Conservation (phyloP, 371 early-diverging fungal genomes). For the Neoconidiobolus thromboides region DNA sequence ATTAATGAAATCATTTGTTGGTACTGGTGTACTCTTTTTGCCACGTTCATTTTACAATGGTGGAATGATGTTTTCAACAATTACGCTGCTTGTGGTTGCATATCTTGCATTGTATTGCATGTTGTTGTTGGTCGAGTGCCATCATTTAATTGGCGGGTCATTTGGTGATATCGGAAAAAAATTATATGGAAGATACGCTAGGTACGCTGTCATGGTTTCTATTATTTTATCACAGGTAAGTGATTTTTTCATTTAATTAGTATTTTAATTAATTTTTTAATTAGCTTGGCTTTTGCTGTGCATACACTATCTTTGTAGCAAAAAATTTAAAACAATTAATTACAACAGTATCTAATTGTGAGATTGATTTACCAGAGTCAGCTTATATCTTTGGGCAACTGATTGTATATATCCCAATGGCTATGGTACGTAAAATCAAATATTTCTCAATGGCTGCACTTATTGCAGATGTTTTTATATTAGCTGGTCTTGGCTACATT, state of each 20-base stretch:
- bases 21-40: conserved; percentile 73
- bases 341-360: conserved; percentile 35
- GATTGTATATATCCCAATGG: conserved; percentile 54
- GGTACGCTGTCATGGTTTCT: conserved; percentile 46
- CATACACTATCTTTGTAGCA: conserved; percentile 74
- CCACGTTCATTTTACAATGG: conserved; percentile 51
- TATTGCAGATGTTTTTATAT: conserved; percentile 68
- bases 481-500: conserved; percentile 54
- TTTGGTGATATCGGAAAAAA: conserved; percentile 54
- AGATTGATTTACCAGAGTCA: conserved; percentile 19
- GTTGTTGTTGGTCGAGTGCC: conserved; percentile 34
- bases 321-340: conserved; percentile 55
- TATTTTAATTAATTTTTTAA: not conserved
- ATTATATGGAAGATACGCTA: conserved; percentile 50
- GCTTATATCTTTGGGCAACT: conserved; percentile 50
- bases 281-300: conserved; percentile 64
- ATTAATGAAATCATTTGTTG: conserved; percentile 70
- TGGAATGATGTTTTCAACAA: conserved; percentile 35
- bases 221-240: conserved; percentile 63
- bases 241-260: not conserved
- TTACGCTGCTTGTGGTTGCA: conserved; percentile 29
- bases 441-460: conserved; percentile 57
- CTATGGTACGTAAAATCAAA: conserved; percentile 66
- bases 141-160: conserved; percentile 31
- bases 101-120: conserved; percentile 36